A percentile compares a stretch with the other conserved stretches of the same genome.
Conservation (phyloP, 306 rosid genomes). For the Medicago lupulina region DNA sequence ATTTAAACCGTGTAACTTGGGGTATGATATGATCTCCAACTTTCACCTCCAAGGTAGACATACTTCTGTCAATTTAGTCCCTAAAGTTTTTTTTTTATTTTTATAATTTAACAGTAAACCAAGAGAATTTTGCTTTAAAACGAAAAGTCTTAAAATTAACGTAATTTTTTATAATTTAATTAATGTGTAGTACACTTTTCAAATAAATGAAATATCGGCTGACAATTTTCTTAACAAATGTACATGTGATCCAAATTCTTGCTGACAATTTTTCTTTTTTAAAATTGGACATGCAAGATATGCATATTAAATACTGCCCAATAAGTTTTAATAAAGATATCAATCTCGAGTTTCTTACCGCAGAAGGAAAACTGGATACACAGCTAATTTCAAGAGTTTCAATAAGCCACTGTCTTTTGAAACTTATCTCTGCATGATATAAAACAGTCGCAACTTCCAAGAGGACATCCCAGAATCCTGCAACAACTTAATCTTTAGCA, state of each 20-base stretch:
- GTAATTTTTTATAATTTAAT: not conserved
- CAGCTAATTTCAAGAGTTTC: constrained; percentile 91
- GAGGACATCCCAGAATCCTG: constrained; percentile 84
- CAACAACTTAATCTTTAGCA: constrained; percentile 39
- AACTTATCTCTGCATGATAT: constrained; percentile 74
- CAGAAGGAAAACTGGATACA: constrained; percentile 76
- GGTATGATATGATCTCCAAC: too few species aligned
- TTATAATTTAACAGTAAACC: constrained; percentile 1
- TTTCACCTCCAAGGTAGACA: too few species aligned
- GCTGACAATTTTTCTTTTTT: not conserved
- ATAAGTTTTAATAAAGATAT: constrained; percentile 22
- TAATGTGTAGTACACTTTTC: not conserved
- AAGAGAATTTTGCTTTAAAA: constrained; percentile 22
- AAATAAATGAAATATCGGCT: constrained; percentile 3
- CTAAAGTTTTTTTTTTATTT: too few species aligned
- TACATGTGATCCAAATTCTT: constrained; percentile 6
- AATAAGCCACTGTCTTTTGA: constrained; percentile 82
- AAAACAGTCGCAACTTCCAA: constrained; percentile 80
- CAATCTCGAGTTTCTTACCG: constrained; percentile 58
- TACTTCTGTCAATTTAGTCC: too few species aligned
- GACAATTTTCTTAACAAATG: too few species aligned
- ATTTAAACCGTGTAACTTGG: too few species aligned
- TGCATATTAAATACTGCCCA: constrained; percentile 4
- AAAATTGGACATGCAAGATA: constrained; percentile 18
- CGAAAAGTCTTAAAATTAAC: constrained; percentile 16